These are phyloP conservation scores for Coemansia sp. DNA, from an alignment of 192 early-diverging fungal genomes.

Conservation along the genomic window DNA sequence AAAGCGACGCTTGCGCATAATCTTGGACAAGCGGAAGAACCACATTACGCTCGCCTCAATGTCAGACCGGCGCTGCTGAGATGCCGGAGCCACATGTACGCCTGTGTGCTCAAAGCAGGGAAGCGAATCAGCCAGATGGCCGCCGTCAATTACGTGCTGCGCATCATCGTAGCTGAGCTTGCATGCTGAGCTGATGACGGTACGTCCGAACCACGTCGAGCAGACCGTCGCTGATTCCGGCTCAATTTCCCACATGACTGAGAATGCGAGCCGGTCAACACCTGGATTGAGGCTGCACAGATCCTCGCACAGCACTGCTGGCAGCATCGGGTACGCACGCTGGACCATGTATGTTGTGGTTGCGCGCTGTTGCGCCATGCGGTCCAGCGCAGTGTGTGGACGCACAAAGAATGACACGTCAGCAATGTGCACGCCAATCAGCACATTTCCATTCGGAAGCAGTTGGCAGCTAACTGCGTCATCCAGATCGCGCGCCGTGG, in stretches of 20 bases:
- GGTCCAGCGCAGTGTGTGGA: conserved; percentile 74
- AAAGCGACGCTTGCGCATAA: conserved; percentile 62
- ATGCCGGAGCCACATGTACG: conserved; percentile 14
- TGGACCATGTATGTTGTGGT: conserved; percentile 96
- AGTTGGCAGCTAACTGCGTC: conserved; percentile 47
- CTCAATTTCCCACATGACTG: conserved; percentile 59
- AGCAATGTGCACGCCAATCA: conserved; percentile 82
- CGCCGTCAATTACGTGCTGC: conserved; percentile 70
- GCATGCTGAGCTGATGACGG: conserved; percentile 84
- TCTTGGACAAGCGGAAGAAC: conserved; percentile 56
- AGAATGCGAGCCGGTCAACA: conserved; percentile 90
- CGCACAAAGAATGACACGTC: conserved; percentile 95
- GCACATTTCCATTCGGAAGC: conserved; percentile 43
- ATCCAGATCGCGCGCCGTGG: conserved; percentile 51
- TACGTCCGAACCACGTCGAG: conserved; percentile 82
- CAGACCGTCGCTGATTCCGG: conserved; percentile 60
- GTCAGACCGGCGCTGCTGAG: conserved; percentile 24
- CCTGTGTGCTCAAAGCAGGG: conserved; percentile 16
- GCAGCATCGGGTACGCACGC: conserved; percentile 92
- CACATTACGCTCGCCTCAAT: conserved; percentile 54
- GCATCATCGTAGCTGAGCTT: conserved; percentile 96
- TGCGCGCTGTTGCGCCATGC: conserved; percentile 77
- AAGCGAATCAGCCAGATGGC: conserved; percentile 3
- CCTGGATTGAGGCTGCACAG: conserved; percentile 83
- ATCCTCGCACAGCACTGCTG: conserved; percentile 74